Percentiles rank a stretch among this genome's conserved stretches.
phyloP scores from a whole-genome alignment of 2,329 filamentous ascomycete genomes.

The Helotiales sp. region DNA sequence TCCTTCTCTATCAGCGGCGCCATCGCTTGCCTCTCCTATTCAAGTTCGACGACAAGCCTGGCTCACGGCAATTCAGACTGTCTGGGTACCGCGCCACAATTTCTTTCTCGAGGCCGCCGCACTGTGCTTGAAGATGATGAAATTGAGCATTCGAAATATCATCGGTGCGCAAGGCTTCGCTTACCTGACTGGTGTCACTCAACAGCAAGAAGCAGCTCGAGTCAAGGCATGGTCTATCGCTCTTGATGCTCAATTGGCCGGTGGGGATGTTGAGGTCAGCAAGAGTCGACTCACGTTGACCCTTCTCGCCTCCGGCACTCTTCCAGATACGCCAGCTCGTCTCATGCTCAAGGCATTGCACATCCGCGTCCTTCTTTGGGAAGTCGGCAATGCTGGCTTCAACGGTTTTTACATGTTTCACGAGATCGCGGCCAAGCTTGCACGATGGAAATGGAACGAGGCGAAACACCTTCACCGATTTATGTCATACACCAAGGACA shows the following conservation, averaged over 20 bases:
- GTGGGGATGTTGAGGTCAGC: conserved; percentile 86
- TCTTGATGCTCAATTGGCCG: conserved; percentile 87
- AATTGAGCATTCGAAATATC: conserved; percentile 76
- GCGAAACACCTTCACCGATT: conserved; percentile 65
- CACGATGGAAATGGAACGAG: conserved; percentile 77
- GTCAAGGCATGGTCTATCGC: conserved; percentile 93
- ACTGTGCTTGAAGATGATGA: conserved; percentile 75
- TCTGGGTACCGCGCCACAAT: conserved; percentile 86
- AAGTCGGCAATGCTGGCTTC: conserved; percentile 64
- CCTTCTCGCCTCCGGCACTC: conserved; percentile 81
- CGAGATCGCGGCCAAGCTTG: conserved; percentile 69
- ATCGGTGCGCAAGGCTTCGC: conserved; percentile 79
- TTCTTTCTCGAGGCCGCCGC: conserved; percentile 85
- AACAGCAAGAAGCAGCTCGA: conserved; percentile 81
- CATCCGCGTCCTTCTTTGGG: conserved; percentile 85
- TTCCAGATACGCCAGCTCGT: conserved; percentile 78
- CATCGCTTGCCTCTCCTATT: conserved; percentile 78
- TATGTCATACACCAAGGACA: conserved; percentile 44
- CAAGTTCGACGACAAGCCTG: conserved; percentile 85
- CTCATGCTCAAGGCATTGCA: conserved; percentile 93
- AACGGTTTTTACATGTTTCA: conserved; percentile 66
- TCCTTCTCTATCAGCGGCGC: conserved; percentile 50
- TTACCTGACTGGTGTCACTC: conserved; percentile 74
- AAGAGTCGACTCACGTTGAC: conserved; percentile 84
- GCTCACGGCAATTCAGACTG: conserved; percentile 89